phyloP scores from a whole-genome alignment of 108 stramenopile species.

The Discostella stelligeroides region DNA sequence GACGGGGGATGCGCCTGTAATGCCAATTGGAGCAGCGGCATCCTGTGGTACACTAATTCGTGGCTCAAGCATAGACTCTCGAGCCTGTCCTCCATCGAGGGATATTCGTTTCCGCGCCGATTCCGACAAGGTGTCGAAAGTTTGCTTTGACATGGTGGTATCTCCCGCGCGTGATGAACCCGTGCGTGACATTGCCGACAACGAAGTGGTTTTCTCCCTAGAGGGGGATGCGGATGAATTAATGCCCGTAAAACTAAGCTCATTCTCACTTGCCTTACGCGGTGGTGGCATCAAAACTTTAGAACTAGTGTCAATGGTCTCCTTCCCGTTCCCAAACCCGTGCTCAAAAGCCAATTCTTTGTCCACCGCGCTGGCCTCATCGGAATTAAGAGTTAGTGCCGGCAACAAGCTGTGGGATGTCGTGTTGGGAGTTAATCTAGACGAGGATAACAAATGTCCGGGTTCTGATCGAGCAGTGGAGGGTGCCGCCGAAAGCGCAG shows the following conservation, averaged over 20 bases:
- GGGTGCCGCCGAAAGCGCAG: conserved; percentile 8
- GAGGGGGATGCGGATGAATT: background rate
- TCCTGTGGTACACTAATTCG: conserved; percentile 12
- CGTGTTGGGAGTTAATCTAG: background rate
- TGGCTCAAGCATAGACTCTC: conserved; percentile 49
- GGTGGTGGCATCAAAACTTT: background rate
- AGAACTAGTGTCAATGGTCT: conserved; percentile 4
- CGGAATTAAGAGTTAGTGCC: conserved; percentile 41
- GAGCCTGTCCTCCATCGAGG: conserved; percentile 15
- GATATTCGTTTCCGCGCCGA: conserved; percentile 53
- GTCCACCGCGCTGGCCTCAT: conserved; percentile 34
- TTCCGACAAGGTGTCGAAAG: conserved; percentile 29
- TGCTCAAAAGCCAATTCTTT: conserved; percentile 41
- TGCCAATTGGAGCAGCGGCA: background rate
- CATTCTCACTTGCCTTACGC: background rate
- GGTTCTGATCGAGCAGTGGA: conserved; percentile 45
- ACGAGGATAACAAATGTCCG: background rate
- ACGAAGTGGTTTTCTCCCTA: background rate
- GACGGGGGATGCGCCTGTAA: background rate
- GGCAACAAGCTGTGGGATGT: conserved; percentile 29
- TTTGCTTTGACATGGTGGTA: conserved; percentile 7
- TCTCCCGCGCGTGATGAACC: conserved; percentile 18
- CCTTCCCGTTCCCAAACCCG: conserved; percentile 16
- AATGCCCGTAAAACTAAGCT: background rate
- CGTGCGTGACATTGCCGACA: background rate